Base-by-base conservation (phyloP, 2,329 filamentous ascomycete genomes). In the Pestalotiopsis sp. region DNA sequence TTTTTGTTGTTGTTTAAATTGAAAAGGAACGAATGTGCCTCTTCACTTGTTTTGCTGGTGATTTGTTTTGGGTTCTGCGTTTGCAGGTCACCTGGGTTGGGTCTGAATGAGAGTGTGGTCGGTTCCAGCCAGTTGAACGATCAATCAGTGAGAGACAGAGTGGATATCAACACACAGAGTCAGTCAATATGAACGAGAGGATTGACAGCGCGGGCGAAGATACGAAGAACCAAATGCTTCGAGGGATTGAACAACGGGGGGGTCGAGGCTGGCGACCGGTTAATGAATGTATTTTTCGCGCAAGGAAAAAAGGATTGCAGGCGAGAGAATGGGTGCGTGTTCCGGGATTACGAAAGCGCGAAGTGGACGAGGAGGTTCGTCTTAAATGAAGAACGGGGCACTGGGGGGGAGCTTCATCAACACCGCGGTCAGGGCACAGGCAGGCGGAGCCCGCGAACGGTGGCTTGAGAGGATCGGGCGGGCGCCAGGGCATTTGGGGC, bases 251-350 rank as follows among this genome's bases (percentile, higher is more conserved):
- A 36, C 17, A 52, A 52, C 45, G 45, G 45, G 45, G 27, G 59
- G 59, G 59, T 62, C 59, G 59, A 62, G 59, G 59, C 59, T 62
- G 59, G 59, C 59, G 59, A 62, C 59, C 59, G 59, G 25, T 27
- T 62, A 62, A 62, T 62, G 59, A 62, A 62, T 36, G 59, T 62
- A 62, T 31, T 27, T 62, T 62, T 27, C 59, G 20, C 45, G n/a
- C 20, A 52, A 20, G 20, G 45, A 20, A 52, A 39, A 39, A 39
- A 39, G 36, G 59, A 59, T 27, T 36, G 31, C 31, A 36, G 27
- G 23, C 23, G 23, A 59, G 23, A 12, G 17, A 20, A 31, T 62
- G 59, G 59, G 27, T 20, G n/a, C n/a, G 27, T 20, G 7, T 5
- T 17, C 59, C 59, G 31, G 59, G 59, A 62, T 62, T 62, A 62